Percentiles rank a stretch among this genome's conserved stretches.
Conservation (phyloP, 2,329 filamentous ascomycete genomes). For the Cadophora sp. region DNA sequence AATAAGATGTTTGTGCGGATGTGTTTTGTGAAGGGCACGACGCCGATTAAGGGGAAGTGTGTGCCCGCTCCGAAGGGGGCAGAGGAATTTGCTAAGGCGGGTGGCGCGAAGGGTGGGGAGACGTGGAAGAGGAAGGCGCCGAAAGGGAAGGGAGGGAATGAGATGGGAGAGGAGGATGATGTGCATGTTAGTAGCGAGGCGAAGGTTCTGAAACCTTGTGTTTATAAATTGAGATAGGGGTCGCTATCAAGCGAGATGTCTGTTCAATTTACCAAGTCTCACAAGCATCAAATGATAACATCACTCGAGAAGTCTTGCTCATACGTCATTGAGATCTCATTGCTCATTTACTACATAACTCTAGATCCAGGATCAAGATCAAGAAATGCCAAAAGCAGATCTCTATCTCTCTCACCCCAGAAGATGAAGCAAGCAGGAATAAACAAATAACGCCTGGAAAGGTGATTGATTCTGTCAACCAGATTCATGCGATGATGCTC, state of each 20-base stretch:
- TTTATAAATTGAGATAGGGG: slow-evolving; percentile 80
- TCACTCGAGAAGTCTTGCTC: background rate
- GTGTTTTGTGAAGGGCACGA: slow-evolving; percentile 86
- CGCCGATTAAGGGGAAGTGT: slow-evolving; percentile 79
- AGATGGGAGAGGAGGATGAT: slow-evolving; percentile 67
- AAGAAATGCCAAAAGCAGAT: background rate
- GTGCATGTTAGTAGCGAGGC: slow-evolving; percentile 69
- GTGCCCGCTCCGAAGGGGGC: slow-evolving; percentile 51
- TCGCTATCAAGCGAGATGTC: background rate
- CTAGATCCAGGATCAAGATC: background rate
- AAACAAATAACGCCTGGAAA: background rate
- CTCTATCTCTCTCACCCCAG: background rate
- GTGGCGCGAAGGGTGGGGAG: slow-evolving; percentile 57
- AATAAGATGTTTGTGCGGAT: slow-evolving; percentile 99
- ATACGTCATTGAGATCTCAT: background rate
- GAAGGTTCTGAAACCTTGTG: slow-evolving; percentile 84
- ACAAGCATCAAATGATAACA: background rate
- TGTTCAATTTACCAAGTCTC: background rate
- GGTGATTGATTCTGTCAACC: slow-evolving; percentile 1
- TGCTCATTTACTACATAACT: slow-evolving; percentile 4
- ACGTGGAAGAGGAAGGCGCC: slow-evolving; percentile 73
- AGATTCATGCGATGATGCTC: slow-evolving; percentile 34
- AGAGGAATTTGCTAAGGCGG: slow-evolving; percentile 42
- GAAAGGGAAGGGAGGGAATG: slow-evolving; percentile 78
- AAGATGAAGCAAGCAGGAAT: background rate